These are phyloP conservation scores for Bruguiera gymnorhiza DNA, from an alignment of 345 rosid species.

Conservation along the genomic window DNA sequence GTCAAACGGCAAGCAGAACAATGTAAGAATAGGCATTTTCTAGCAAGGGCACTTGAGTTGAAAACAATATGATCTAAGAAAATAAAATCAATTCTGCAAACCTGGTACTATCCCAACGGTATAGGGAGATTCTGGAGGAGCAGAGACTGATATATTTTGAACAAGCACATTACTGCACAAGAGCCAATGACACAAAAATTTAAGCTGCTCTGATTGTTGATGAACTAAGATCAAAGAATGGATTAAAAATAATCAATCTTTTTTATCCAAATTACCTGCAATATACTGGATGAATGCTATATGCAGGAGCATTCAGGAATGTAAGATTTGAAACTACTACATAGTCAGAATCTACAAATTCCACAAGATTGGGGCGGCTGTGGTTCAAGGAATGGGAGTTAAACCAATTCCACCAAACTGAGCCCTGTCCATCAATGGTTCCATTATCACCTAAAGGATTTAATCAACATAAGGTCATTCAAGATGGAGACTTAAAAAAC, in stretches of 20 bases:
- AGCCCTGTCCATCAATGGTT: conserved; percentile 87
- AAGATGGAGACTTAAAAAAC: not conserved
- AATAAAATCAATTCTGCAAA: conserved; percentile 16
- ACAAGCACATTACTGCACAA: conserved; percentile 55
- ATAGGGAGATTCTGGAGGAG: conserved; percentile 55
- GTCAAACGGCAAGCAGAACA: no score
- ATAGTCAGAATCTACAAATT: conserved; percentile 54
- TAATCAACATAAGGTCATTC: not conserved
- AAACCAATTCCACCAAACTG: conserved; percentile 85
- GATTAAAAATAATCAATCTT: not conserved
- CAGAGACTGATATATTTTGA: conserved; percentile 52
- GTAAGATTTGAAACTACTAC: conserved; percentile 81
- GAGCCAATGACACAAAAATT: conserved; percentile 7
- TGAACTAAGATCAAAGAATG: not conserved
- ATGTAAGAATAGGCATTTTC: not conserved
- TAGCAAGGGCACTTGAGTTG: not conserved
- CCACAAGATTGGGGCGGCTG: conserved; percentile 88
- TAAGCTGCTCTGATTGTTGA: not conserved
- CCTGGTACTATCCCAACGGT: conserved; percentile 87
- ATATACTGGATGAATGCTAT: conserved; percentile 81
- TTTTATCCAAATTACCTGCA: conserved; percentile 50
- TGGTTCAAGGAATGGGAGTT: conserved; percentile 58
- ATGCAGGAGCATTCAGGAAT: conserved; percentile 73
- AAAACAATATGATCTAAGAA: not conserved
- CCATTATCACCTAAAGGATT: conserved; percentile 70